Evolutionary conservation across 73 alveolate species (phyloP).

Genomic region (Stentor coeruleus): DNA sequence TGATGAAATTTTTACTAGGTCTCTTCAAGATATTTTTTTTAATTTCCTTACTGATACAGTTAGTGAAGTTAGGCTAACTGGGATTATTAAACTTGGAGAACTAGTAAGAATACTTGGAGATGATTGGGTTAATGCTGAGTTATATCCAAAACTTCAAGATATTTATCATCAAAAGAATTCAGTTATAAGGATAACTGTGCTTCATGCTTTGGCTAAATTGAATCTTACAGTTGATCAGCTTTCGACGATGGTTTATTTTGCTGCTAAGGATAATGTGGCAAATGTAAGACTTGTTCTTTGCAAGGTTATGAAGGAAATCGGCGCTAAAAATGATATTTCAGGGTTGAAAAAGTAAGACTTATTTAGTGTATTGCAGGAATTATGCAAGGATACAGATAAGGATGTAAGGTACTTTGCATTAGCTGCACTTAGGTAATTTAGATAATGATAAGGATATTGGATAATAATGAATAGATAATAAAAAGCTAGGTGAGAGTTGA

Average conservation of each 20-base stretch:
- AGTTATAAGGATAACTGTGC: constrained; percentile 79
- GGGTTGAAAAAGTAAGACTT: not conserved
- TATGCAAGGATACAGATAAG: constrained; percentile 63
- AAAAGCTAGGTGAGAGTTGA: too few species aligned
- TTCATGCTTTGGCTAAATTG: constrained; percentile 29
- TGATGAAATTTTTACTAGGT: constrained; percentile 73
- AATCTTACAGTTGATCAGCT: constrained; percentile 39
- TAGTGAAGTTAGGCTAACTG: constrained; percentile 86
- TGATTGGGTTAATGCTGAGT: constrained; percentile 82
- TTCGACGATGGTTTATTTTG: constrained; percentile 76
- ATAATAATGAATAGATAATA: too few species aligned
- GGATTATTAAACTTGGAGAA: constrained; percentile 71
- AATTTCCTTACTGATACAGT: constrained; percentile 90
- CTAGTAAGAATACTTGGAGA: constrained; percentile 68
- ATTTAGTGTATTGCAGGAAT: constrained; percentile 32
- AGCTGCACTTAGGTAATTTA: constrained; percentile 48
- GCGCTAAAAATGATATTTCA: constrained; percentile 57
- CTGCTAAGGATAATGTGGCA: constrained; percentile 88
- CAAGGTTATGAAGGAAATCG: constrained; percentile 68
- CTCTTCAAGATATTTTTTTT: constrained; percentile 75
- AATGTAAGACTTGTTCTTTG: constrained; percentile 86
- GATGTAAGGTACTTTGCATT: constrained; percentile 78
- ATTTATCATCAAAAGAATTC: constrained; percentile 82
- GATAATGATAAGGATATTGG: too few species aligned
- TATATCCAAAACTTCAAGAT: constrained; percentile 82